These are phyloP conservation scores for Kwoniella dendrophila DNA, from an alignment of 768 basidiomycete genomes.

Conservation along the genomic window DNA sequence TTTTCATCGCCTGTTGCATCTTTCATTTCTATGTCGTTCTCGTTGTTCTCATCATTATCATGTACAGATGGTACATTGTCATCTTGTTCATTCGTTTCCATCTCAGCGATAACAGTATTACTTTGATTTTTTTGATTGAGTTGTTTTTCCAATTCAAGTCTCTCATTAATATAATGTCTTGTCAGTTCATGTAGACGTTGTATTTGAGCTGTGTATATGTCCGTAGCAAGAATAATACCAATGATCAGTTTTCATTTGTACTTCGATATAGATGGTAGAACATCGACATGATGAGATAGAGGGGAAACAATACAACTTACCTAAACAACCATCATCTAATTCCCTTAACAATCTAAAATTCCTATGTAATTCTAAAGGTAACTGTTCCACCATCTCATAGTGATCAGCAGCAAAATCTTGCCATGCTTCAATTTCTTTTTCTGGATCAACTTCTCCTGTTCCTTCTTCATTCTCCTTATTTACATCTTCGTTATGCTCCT, in stretches of 20 bases:
- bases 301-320: constrained; percentile 26
- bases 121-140: not conserved
- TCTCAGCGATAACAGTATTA: not conserved
- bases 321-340: constrained; percentile 51
- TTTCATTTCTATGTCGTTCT: constrained; percentile 4
- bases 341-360: constrained; percentile 55
- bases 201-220: constrained; percentile 37
- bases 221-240: too few relatives aligned
- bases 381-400: constrained; percentile 55
- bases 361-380: constrained; percentile 55
- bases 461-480: constrained; percentile 3
- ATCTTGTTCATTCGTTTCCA: not conserved
- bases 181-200: constrained; percentile 39
- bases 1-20: not conserved
- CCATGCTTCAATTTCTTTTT: constrained; percentile 48
- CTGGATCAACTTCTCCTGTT: constrained; percentile 15
- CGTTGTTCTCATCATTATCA: not conserved
- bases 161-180: constrained; percentile 31
- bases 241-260: too few relatives aligned
- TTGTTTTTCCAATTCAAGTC: constrained; percentile 11
- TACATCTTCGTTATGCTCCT: not conserved
- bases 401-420: constrained; percentile 50
- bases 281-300: not conserved
- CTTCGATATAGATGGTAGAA: not conserved
- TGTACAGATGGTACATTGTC: not conserved